Evolutionary conservation across 352 stramenopile species (phyloP).

Genomic region (Phytophthora quininea): DNA sequence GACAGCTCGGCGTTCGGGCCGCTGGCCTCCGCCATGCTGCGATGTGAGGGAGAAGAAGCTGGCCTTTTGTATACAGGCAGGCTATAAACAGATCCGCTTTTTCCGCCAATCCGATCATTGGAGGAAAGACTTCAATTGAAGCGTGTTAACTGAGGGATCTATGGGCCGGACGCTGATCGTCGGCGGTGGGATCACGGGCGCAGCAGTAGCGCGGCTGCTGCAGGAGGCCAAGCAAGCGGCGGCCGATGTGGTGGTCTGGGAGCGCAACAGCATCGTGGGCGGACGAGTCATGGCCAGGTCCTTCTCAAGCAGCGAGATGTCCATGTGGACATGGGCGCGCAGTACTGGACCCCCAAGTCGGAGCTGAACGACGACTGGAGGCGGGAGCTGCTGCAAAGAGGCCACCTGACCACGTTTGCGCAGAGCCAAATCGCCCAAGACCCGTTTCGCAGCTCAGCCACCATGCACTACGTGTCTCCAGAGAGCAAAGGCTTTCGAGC

Average conservation of each 20-base stretch:
- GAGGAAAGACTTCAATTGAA: not conserved
- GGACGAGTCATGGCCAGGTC: conserved; percentile 73
- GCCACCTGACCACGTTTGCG: conserved; percentile 46
- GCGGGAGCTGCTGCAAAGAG: conserved; percentile 35
- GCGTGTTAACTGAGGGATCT: conserved; percentile 8
- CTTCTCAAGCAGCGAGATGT: conserved; percentile 60
- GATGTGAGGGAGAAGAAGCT: conserved; percentile 17
- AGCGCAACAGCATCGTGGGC: conserved; percentile 72
- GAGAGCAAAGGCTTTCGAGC: conserved; percentile 56
- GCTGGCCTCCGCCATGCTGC: conserved; percentile 25
- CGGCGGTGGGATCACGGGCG: conserved; percentile 66
- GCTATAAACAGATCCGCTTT: conserved; percentile 26
- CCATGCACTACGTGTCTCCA: conserved; percentile 45
- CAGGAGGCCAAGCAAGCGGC: conserved; percentile 48
- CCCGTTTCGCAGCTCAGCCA: conserved; percentile 34
- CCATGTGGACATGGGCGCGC: conserved; percentile 71
- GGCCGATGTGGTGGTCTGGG: conserved; percentile 63
- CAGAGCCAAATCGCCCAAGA: conserved; percentile 61
- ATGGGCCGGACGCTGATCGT: conserved; percentile 60
- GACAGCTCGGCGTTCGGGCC: conserved; percentile 30
- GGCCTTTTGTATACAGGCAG: conserved; percentile 28
- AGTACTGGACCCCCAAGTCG: conserved; percentile 69
- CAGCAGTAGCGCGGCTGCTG: conserved; percentile 55
- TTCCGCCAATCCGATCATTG: conserved; percentile 32
- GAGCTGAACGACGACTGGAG: conserved; percentile 59